Evolutionary conservation across 768 basidiomycete genomes (phyloP).

Genomic region (Rhodotorula diobovata): DNA sequence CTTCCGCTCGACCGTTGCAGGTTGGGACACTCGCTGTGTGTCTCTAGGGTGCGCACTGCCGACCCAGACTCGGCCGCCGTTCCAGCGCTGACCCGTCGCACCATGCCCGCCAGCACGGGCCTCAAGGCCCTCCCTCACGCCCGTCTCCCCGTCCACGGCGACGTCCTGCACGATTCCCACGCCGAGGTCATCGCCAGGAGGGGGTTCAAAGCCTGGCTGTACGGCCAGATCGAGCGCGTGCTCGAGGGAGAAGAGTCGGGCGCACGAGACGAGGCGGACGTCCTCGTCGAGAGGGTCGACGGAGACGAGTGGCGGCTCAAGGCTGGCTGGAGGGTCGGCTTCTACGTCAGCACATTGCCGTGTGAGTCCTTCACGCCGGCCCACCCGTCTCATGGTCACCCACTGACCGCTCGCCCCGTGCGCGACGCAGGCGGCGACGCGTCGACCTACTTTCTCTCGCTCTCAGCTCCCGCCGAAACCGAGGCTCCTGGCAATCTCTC

Average conservation of each 20-base stretch:
- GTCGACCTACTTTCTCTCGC: slow-evolving; percentile 38
- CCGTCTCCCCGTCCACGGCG: slow-evolving; percentile 63
- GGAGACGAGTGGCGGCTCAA: slow-evolving; percentile 54
- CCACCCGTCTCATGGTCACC: background rate
- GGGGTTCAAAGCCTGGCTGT: slow-evolving; percentile 69
- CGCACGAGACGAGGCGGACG: slow-evolving; percentile 47
- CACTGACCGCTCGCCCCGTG: no score
- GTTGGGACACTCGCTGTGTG: slow-evolving; percentile 47
- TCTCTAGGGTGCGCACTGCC: slow-evolving; percentile 53
- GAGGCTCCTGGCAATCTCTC: no score
- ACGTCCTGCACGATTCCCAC: slow-evolving; percentile 80
- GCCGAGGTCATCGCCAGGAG: slow-evolving; percentile 87
- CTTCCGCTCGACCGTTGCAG: slow-evolving; percentile 3
- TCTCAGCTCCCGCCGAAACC: background rate
- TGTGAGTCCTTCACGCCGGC: slow-evolving; percentile 47
- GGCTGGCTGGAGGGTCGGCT: slow-evolving; percentile 54
- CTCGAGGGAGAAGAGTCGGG: background rate
- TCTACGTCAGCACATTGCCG: slow-evolving; percentile 74
- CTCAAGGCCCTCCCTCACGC: slow-evolving; percentile 73
- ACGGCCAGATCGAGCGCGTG: slow-evolving; percentile 58
- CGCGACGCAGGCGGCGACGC: slow-evolving; percentile 40
- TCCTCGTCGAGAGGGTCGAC: slow-evolving; percentile 7
- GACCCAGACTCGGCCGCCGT: slow-evolving; percentile 17
- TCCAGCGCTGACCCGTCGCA: slow-evolving; percentile 1
- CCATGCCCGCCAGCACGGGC: slow-evolving; percentile 55